A percentile compares a stretch with the other conserved stretches of the same genome.
Evolutionary conservation across 176 grass and related monocot genomes (phyloP).

Genomic region (Eleusine indica): DNA sequence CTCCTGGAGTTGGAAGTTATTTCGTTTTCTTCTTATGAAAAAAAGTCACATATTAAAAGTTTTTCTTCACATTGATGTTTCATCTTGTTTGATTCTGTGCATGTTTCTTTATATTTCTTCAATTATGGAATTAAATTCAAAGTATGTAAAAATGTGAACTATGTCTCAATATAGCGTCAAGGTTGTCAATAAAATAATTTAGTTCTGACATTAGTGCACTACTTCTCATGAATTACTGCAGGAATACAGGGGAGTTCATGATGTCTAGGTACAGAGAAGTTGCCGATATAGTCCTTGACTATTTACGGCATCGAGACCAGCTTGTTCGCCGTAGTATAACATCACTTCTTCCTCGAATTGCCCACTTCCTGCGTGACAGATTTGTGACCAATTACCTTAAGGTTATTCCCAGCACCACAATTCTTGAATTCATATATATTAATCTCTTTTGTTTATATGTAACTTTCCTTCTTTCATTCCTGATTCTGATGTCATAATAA

Average conservation of each 20-base stretch:
- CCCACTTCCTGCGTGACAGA: constrained; percentile 96
- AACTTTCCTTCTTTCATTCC: background rate
- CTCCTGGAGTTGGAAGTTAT: background rate
- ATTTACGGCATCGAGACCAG: constrained; percentile 84
- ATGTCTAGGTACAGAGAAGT: constrained; percentile 99
- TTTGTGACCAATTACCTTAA: constrained; percentile 97
- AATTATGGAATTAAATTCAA: constrained; percentile 29
- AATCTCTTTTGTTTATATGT: background rate
- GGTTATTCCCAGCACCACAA: constrained; percentile 54
- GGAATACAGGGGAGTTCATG: constrained; percentile 99
- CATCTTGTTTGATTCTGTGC: constrained; percentile 17
- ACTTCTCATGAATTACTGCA: constrained; percentile 42
- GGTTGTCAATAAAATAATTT: background rate
- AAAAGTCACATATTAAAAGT: background rate
- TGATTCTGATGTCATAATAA: background rate
- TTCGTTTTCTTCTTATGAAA: background rate
- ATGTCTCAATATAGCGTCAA: constrained; percentile 8
- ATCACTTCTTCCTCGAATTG: constrained; percentile 98
- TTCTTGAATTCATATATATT: constrained; percentile 9
- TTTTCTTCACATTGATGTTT: background rate
- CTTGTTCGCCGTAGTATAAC: constrained; percentile 99
- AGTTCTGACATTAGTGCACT: constrained; percentile 22
- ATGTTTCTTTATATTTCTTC: constrained; percentile 1
- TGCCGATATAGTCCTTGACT: constrained; percentile 95
- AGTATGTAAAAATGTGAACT: constrained; percentile 21